Percentiles rank a stretch among this genome's conserved stretches.
These are phyloP conservation scores for Aspergillus pseudoglaucus DNA, from an alignment of 2,329 filamentous ascomycete species.

Conservation along the genomic window DNA sequence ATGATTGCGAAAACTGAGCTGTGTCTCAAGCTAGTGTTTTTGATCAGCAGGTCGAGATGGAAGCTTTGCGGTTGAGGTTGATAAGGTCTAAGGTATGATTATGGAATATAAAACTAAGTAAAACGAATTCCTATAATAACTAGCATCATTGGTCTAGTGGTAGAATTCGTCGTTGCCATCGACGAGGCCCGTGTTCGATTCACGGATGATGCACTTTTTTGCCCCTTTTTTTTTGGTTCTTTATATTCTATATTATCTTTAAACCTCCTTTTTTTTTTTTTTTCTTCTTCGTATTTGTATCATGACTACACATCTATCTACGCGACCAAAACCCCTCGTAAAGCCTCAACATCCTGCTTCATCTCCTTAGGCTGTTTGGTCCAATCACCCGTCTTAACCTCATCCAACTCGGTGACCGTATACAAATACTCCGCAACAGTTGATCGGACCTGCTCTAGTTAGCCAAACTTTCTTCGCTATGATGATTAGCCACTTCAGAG, in stretches of 20 bases:
- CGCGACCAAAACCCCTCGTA: conserved; percentile 13
- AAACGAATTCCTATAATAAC: not conserved
- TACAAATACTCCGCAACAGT: conserved; percentile 32
- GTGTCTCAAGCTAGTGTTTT: conserved; percentile 14
- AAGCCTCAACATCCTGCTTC: conserved; percentile 26
- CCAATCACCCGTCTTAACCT: conserved; percentile 31
- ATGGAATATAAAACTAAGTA: too few species aligned
- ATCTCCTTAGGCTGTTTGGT: conserved; percentile 26
- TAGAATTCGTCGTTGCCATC: conserved; percentile 43
- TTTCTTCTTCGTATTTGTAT: not conserved
- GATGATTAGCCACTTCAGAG: not conserved
- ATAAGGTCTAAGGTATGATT: not conserved
- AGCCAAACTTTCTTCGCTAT: conserved; percentile 1
- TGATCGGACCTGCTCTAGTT: conserved; percentile 27
- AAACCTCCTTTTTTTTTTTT: not conserved
- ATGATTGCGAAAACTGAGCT: conserved; percentile 28
- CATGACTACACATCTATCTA: not conserved
- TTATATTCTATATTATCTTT: too few species aligned
- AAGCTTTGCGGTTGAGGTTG: not conserved
- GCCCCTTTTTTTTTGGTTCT: conserved; percentile 7
- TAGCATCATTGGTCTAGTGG: conserved; percentile 41
- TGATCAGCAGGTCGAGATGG: not conserved
- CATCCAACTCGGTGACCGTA: conserved; percentile 24
- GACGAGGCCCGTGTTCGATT: conserved; percentile 44
- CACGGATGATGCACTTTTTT: conserved; percentile 36